These are phyloP conservation scores for rapeseed (Brassica napus) DNA, from an alignment of 345 rosid species.

Conservation along the genomic window Da-Ae NC_063434.1:28352501-28353000, in stretches of 20 bases:
- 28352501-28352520: background rate
- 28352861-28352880: background rate
- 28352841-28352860: background rate
- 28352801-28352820: background rate
- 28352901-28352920: no score
- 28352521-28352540: background rate
- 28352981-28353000: background rate
- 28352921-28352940: background rate
- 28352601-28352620: background rate
- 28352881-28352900: no score
- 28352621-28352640: constrained; percentile 25
- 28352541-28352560: background rate
- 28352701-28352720: background rate
- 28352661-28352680: constrained; percentile 14
- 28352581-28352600: background rate
- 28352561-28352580: background rate
- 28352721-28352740: no score
- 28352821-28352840: background rate
- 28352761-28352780: no score
- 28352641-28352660: constrained; percentile 16
- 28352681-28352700: background rate
- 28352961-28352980: background rate
- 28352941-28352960: no score
- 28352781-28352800: no score
- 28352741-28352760: no score